These are phyloP conservation scores for Trametes cinnabarina DNA, from an alignment of 768 basidiomycete genomes.

Conservation along the genomic window DNA sequence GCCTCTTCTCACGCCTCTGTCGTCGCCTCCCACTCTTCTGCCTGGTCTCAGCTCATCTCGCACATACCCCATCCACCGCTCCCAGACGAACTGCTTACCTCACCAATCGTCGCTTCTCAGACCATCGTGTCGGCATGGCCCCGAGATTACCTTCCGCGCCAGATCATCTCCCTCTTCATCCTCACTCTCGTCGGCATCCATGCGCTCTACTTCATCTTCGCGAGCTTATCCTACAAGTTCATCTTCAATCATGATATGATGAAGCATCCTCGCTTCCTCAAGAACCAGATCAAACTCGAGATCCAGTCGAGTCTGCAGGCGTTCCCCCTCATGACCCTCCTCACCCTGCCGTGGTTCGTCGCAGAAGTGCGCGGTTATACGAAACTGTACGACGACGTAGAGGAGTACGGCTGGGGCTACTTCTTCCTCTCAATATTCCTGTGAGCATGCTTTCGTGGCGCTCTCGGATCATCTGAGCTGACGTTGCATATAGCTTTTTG, in stretches of 20 bases:
- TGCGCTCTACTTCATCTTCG: slow-evolving; percentile 85
- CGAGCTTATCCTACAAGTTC: slow-evolving; percentile 75
- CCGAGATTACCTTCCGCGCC: slow-evolving; percentile 77
- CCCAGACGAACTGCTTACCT: slow-evolving; percentile 34
- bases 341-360: slow-evolving; percentile 94
- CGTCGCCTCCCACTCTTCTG: slow-evolving; percentile 35
- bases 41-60: slow-evolving; percentile 55
- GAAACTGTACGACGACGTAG: slow-evolving; percentile 71
- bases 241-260: slow-evolving; percentile 97
- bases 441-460: slow-evolving; percentile 40
- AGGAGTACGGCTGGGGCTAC: slow-evolving; percentile 78
- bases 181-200: slow-evolving; percentile 82
- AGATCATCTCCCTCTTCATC: slow-evolving; percentile 64
- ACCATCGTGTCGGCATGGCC: slow-evolving; percentile 72
- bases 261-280: slow-evolving; percentile 89
- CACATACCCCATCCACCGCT: slow-evolving; percentile 58
- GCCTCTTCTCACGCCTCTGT: slow-evolving; percentile 39
- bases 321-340: slow-evolving; percentile 77
- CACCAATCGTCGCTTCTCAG: slow-evolving; percentile 22
- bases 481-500: slow-evolving; percentile 53
- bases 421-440: slow-evolving; percentile 63
- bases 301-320: slow-evolving; percentile 71
- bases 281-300: slow-evolving; percentile 81
- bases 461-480: neutral
- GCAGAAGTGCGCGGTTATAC: slow-evolving; percentile 87